Conservation (phyloP, 2,329 filamentous ascomycete genomes). For the Aspergillus hiratsukae region DNA sequence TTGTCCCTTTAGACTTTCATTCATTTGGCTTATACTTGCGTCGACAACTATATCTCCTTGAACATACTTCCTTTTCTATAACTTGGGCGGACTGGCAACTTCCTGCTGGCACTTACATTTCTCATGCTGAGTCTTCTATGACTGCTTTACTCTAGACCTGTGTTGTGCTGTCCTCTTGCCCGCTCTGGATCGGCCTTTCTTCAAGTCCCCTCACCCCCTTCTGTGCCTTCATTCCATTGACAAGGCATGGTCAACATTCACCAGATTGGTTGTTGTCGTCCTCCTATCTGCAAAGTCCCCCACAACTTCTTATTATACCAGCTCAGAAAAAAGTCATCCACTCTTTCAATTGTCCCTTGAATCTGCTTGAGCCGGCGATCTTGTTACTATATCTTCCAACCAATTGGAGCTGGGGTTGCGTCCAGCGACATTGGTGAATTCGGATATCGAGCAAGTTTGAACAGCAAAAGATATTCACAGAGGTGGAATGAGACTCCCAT, state of each 20-base stretch:
- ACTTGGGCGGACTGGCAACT: conserved; percentile 18
- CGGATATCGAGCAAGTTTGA: background rate
- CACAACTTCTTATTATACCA: conserved; percentile 10
- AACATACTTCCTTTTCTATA: conserved; percentile 13
- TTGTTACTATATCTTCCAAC: background rate
- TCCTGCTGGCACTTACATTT: background rate
- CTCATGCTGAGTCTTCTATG: background rate
- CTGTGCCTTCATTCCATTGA: conserved; percentile 29
- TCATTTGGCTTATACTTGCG: background rate
- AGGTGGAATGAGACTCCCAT: conserved; percentile 15
- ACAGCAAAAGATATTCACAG: conserved; percentile 3
- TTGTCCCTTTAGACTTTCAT: conserved; percentile 31
- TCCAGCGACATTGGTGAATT: background rate
- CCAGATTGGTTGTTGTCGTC: conserved; percentile 20
- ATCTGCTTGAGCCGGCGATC: background rate
- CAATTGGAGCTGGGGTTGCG: background rate
- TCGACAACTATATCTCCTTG: background rate
- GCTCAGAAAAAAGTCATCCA: conserved; percentile 1
- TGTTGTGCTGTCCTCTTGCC: conserved; percentile 25
- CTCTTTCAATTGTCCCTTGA: background rate
- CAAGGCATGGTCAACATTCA: conserved; percentile 25
- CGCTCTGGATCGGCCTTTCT: conserved; percentile 53
- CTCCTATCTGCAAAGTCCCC: conserved; percentile 15
- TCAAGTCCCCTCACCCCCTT: conserved; percentile 37
- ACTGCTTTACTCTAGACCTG: conserved; percentile 3